Conservation (phyloP, 192 early-diverging fungal species). For the Paraglomus brasilianum region DNA sequence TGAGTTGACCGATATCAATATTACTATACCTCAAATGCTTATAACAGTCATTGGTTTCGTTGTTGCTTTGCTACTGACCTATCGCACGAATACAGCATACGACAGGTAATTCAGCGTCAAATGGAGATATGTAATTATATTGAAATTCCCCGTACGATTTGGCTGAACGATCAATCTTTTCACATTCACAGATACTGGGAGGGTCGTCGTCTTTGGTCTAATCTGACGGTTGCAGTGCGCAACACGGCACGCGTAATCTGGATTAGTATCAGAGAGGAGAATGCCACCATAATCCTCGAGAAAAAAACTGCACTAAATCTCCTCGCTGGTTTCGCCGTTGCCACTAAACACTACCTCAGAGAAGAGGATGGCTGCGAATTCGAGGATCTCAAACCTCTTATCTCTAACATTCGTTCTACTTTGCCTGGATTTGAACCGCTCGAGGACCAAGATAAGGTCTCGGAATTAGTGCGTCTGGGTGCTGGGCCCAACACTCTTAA, state of each 20-base stretch:
- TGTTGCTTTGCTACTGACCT: constrained; percentile 60
- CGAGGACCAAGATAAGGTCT: not conserved
- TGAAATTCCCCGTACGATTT: constrained; percentile 32
- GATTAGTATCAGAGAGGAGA: constrained; percentile 57
- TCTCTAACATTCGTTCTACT: constrained; percentile 50
- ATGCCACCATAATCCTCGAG: constrained; percentile 59
- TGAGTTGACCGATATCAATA: not conserved
- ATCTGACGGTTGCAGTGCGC: constrained; percentile 65
- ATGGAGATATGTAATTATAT: constrained; percentile 50
- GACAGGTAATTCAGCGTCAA: constrained; percentile 51
- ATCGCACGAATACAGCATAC: constrained; percentile 68
- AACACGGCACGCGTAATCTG: constrained; percentile 78
- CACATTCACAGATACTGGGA: constrained; percentile 77
- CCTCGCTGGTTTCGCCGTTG: constrained; percentile 71
- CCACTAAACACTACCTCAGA: constrained; percentile 84
- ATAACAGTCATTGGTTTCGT: constrained; percentile 40
- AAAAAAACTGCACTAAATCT: constrained; percentile 73
- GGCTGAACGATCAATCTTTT: constrained; percentile 33
- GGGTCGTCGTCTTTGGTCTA: constrained; percentile 80
- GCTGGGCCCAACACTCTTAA: not conserved
- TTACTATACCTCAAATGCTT: constrained; percentile 26
- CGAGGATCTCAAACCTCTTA: constrained; percentile 65
- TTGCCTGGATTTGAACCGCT: constrained; percentile 17
- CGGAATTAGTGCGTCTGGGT: not conserved
- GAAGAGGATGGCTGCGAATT: constrained; percentile 67